Evolutionary conservation across 495 filamentous ascomycete species (phyloP).

Genomic region (Darksidea phi): DNA sequence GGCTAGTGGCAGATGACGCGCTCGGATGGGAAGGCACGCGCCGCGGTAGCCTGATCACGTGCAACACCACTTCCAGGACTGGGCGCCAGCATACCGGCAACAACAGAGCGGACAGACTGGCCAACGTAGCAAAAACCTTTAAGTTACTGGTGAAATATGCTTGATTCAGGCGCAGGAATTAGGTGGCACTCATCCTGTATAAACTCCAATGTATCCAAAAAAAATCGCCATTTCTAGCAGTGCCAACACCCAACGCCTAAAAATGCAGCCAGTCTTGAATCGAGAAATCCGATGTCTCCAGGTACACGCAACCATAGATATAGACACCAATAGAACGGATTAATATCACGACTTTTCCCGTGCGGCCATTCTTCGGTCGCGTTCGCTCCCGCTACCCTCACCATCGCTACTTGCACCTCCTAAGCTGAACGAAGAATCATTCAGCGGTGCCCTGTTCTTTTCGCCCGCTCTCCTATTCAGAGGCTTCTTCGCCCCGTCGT

Average conservation of each 20-base stretch:
- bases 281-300: background rate
- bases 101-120: background rate
- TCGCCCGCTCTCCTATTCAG: conserved; percentile 39
- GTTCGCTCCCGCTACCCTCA: conserved; percentile 36
- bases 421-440: conserved; percentile 53
- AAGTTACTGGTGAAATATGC: too few species aligned
- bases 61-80: background rate
- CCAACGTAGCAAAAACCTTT: background rate
- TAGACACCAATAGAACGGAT: background rate
- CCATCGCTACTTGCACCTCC: conserved; percentile 59
- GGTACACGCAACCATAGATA: conserved; percentile 3
- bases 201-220: too few species aligned
- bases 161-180: too few species aligned
- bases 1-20: conserved; percentile 26
- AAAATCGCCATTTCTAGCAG: background rate
- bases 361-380: conserved; percentile 6
- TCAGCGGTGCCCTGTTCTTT: conserved; percentile 18
- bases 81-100: background rate
- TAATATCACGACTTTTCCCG: conserved; percentile 24
- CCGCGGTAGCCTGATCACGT: conserved; percentile 19
- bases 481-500: conserved; percentile 14
- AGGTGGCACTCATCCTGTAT: too few species aligned
- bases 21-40: conserved; percentile 10
- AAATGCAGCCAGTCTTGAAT: background rate
- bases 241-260: background rate